phyloP scores from a whole-genome alignment of 495 filamentous ascomycete genomes.

The Trichoderma parareesei region DNA sequence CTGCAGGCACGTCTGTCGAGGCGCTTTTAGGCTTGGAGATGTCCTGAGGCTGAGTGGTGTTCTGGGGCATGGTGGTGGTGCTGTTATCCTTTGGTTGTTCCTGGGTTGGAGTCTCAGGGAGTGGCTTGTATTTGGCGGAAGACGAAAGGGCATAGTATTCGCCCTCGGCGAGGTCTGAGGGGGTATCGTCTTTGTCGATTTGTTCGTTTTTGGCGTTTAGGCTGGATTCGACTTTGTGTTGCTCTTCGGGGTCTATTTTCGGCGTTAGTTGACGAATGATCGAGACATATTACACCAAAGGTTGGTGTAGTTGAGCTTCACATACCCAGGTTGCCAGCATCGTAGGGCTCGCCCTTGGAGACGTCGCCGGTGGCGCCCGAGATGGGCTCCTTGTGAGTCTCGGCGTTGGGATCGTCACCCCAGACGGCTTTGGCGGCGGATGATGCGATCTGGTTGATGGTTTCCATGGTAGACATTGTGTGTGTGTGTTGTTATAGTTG shows the following conservation, averaged over 20 bases:
- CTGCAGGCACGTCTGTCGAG: background rate
- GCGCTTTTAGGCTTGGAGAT: conserved; percentile 18
- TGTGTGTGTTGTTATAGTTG: too few species aligned
- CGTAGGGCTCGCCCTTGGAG: conserved; percentile 49
- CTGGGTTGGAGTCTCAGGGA: too few species aligned
- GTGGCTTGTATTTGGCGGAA: background rate
- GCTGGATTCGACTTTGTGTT: conserved; percentile 19
- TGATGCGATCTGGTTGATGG: conserved; percentile 39
- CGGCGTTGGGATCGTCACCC: conserved; percentile 29
- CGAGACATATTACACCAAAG: conserved; percentile 6
- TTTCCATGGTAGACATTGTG: conserved; percentile 38
- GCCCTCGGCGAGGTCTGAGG: background rate
- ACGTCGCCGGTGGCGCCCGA: conserved; percentile 45
- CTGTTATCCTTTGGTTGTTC: conserved; percentile 6
- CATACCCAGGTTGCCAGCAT: conserved; percentile 47
- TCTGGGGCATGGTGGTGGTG: conserved; percentile 19
- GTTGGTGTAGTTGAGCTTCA: background rate
- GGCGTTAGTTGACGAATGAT: conserved; percentile 4
- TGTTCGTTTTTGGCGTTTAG: background rate
- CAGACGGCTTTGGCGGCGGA: conserved; percentile 43
- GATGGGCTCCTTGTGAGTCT: conserved; percentile 40
- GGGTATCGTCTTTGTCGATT: background rate
- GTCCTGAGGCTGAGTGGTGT: too few species aligned
- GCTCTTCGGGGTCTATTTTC: conserved; percentile 9
- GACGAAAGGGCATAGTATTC: background rate